Evolutionary conservation across 1,139 yeast genomes (phyloP), one percentile per base, ranked within the genome.

Genomic region (Suhomyces taliae): DNA sequence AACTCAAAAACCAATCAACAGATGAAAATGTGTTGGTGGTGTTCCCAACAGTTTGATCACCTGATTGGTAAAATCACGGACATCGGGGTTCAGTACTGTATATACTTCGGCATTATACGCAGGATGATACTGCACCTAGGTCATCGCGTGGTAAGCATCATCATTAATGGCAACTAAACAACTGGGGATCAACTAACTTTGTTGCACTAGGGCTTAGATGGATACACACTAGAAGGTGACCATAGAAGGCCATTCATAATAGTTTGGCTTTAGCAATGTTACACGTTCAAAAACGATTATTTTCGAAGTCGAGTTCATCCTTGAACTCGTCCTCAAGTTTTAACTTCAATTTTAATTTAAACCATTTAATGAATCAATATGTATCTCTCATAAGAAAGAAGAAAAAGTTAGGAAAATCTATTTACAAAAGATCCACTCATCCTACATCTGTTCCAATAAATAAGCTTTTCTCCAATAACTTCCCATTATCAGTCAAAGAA

Each of bases 361-460:
- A 47, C 26, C 19, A 45, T 10, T 34, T 44, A 10, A 15, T 39
- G 31, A 32, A n/a, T 9, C 43, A 39, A 12, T 14, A 44, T 14
- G 31, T 15, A 33, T 8, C 36, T 10, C 19, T 38, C 12, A 36
- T 37, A 29, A 35, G 38, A 26, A 42, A 44, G 26, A 46, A 39
- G 19, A 8, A 36, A n/a, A 38, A 8, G 8, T 32, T 10, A 37
- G 27, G 19, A 36, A 39, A 26, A 39, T 37, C 43, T 36, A 67
- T 37, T n/a, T 77, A 76, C 52, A 70, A 61, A 49, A 53, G 81
- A 34, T 73, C 87, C 1, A 82, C 85, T 0, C 81, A 83, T 26
- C 89, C 89, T 1, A 76, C 85, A 0, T 84, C 87, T 3, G 76
- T 82, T 0, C 88, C 88, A 0, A 54, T 83, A 5, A 66, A 72